phyloP scores from a whole-genome alignment of 805 yeast genomes.

The Candida hungchunana region DNA sequence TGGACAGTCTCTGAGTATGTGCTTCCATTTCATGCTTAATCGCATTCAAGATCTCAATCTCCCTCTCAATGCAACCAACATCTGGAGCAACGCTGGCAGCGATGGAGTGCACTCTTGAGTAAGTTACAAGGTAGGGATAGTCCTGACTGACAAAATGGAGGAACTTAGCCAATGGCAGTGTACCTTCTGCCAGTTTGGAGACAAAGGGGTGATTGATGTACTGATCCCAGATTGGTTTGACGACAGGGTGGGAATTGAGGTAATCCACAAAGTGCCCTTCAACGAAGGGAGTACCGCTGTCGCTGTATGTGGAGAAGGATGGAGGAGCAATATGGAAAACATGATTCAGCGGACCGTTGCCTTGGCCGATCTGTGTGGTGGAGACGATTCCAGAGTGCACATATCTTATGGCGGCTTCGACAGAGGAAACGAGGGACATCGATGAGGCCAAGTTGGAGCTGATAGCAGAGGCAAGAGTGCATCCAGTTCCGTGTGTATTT shows the following conservation, averaged over 20 bases:
- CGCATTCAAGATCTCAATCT: conserved; percentile 45
- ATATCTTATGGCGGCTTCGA: conserved; percentile 55
- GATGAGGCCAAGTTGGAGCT: conserved; percentile 70
- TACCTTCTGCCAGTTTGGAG: conserved; percentile 44
- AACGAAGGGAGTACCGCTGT: conserved; percentile 8
- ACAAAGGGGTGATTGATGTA: conserved; percentile 65
- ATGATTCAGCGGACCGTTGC: conserved; percentile 79
- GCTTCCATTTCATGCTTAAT: conserved; percentile 51
- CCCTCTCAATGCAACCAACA: conserved; percentile 45
- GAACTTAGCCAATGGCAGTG: conserved; percentile 47
- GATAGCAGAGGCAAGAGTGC: conserved; percentile 79
- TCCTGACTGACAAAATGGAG: conserved; percentile 53
- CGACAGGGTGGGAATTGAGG: conserved; percentile 51
- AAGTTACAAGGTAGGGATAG: conserved; percentile 63
- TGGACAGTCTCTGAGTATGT: conserved; percentile 49
- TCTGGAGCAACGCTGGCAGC: conserved; percentile 62
- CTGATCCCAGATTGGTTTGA: conserved; percentile 49
- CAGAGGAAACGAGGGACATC: conserved; percentile 40
- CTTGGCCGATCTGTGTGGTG: conserved; percentile 40
- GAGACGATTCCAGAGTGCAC: conserved; percentile 62
- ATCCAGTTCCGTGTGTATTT: conserved; percentile 87
- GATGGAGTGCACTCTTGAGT: conserved; percentile 59
- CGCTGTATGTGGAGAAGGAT: conserved; percentile 1
- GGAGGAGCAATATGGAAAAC: conserved; percentile 31
- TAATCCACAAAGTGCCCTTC: conserved; percentile 40